Base-by-base conservation (phyloP, 1,139 yeast genomes). In the Yamadazyma taylorii region DNA sequence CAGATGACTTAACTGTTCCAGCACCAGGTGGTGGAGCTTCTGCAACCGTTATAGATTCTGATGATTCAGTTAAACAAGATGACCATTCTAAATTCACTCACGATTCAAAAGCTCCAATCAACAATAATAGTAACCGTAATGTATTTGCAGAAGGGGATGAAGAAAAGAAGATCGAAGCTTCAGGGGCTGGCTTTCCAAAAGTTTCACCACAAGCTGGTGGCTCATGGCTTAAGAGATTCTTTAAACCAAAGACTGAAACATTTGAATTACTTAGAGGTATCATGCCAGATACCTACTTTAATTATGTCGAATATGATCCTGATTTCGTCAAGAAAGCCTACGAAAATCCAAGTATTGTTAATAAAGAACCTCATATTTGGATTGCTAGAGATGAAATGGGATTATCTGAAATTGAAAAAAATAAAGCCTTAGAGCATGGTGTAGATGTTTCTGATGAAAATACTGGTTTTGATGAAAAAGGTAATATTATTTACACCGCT, bases 371-470 rank as follows among this genome's bases (percentile, higher is more conserved):
- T 12, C 75, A 75, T 32, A 69, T 83, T 36, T 85, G 94, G 94
- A 66, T 82, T 45, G 79, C 85, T 30, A 69, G 62, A 43, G 94
- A 85, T 58, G 73, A 78, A 19, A 64, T 83, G 76, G 92, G 92
- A 15, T 70, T 85, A 32, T 77, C 87, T 3, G 74, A 70, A 39
- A 71, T 73, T 41, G 81, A 79, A 55, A 79, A 80, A 52, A 69
- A 67, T 33, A 73, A 77, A 49, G 77, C 87, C n/a, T 55, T 66
- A 24, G 79, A 74, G 32, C 63, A 73, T 31, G 75, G 73, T 17
- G 79, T 82, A 28, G 75, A 75, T 40, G 81, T 81, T 14, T 63
- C 73, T 38, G 84, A 83, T 53, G 79, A 67, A 23, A 70, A 75
- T 47, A 79, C 89, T 6, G 56, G 52, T 11, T 79, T 68, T 48